Conservation (phyloP, 371 early-diverging fungal genomes). For the Mortierella sp. region DNA sequence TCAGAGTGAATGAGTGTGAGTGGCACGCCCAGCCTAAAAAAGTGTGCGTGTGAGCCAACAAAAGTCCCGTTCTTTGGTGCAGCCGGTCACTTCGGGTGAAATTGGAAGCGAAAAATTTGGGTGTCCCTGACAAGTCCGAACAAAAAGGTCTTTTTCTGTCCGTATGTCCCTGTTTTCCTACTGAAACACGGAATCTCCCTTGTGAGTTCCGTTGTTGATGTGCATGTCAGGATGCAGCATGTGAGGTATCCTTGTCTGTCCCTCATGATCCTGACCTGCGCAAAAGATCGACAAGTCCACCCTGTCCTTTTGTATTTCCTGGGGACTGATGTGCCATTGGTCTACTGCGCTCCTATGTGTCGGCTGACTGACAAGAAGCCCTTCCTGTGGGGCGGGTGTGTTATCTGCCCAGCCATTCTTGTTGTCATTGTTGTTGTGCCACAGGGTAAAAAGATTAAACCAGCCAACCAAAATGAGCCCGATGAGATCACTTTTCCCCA, state of each 20-base stretch:
- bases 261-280: neutral
- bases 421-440: neutral
- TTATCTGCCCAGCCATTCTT: neutral
- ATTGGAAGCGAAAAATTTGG: constrained; percentile 11
- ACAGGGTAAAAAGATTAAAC: neutral
- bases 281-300: no score
- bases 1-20: neutral
- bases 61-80: neutral
- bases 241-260: neutral
- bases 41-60: neutral
- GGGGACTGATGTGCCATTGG: neutral
- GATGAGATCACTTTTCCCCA: neutral
- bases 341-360: neutral
- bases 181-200: constrained; percentile 1
- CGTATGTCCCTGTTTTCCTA: neutral
- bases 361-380: no score
- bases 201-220: neutral
- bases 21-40: constrained; percentile 1
- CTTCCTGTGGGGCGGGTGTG: neutral
- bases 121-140: neutral
- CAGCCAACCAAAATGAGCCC: constrained; percentile 10
- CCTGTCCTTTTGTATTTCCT: neutral
- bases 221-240: neutral
- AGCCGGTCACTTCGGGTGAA: constrained; percentile 25
- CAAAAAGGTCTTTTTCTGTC: neutral